These are phyloP conservation scores for Sapria himalayana DNA, from an alignment of 345 rosid species.

Conservation along the genomic window DNA sequence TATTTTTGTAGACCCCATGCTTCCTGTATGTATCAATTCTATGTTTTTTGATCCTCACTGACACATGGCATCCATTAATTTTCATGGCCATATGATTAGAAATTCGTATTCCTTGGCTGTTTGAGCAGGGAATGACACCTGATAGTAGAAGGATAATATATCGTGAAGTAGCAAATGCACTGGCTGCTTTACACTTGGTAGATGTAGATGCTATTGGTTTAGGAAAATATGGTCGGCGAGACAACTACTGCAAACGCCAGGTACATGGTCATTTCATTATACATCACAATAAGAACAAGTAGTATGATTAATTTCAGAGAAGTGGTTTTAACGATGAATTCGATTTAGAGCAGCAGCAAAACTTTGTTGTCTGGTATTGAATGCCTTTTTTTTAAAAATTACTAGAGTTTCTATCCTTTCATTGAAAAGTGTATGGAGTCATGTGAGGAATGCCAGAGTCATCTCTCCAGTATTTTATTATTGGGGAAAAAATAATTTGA, in stretches of 20 bases:
- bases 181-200: conserved; percentile 68
- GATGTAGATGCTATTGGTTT: conserved; percentile 65
- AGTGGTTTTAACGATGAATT: too few species aligned
- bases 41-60: background rate
- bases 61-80: background rate
- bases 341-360: too few species aligned
- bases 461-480: too few species aligned
- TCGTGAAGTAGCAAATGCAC: conserved; percentile 44
- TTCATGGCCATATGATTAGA: too few species aligned
- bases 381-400: too few species aligned
- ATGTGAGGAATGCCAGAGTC: too few species aligned
- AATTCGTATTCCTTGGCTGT: conserved; percentile 8
- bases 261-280: conserved; percentile 21
- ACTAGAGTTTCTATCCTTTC: too few species aligned
- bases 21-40: conserved; percentile 24
- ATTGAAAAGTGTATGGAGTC: too few species aligned
- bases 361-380: too few species aligned
- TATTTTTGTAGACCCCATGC: conserved; percentile 47
- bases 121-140: conserved; percentile 39
- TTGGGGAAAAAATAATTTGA: too few species aligned
- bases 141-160: conserved; percentile 43
- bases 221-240: conserved; percentile 50
- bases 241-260: conserved; percentile 74
- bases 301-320: too few species aligned
- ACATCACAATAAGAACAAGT: too few species aligned